These are phyloP conservation scores for Pterulicium gracile DNA, from an alignment of 1,284 basidiomycete genomes.

Conservation along the genomic window DNA sequence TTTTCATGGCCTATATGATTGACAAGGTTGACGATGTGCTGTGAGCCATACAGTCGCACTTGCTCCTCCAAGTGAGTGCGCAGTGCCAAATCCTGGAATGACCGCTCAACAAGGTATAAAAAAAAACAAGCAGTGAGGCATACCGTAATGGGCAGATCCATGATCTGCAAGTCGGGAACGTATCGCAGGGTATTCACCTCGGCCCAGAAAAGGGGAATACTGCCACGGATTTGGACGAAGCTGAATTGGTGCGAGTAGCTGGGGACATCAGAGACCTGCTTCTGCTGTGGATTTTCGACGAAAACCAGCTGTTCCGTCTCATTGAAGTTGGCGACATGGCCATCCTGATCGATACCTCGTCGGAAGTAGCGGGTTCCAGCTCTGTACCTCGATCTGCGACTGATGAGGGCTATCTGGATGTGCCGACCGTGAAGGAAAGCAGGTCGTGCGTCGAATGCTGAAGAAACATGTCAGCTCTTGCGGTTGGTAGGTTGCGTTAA, in stretches of 20 bases:
- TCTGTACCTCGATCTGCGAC: constrained; percentile 86
- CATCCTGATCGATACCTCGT: constrained; percentile 81
- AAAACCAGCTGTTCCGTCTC: constrained; percentile 92
- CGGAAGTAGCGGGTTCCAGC: constrained; percentile 97
- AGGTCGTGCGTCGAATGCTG: constrained; percentile 84
- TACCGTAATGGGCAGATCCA: constrained; percentile 84
- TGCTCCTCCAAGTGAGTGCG: constrained; percentile 71
- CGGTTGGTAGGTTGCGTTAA: constrained; percentile 6
- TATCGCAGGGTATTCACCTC: constrained; percentile 96
- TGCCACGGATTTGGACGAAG: constrained; percentile 91
- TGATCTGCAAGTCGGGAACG: constrained; percentile 94
- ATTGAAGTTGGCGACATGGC: constrained; percentile 85
- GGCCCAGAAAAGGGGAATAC: constrained; percentile 93
- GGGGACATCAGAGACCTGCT: constrained; percentile 29
- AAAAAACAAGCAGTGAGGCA: constrained; percentile 15
- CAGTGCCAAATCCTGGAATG: constrained; percentile 57
- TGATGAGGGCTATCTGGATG: constrained; percentile 82
- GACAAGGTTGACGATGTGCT: constrained; percentile 85
- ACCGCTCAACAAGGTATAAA: constrained; percentile 5
- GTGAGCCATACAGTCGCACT: constrained; percentile 69
- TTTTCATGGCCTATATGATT: constrained; percentile 94
- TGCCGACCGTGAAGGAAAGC: constrained; percentile 71
- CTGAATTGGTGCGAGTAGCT: constrained; percentile 58
- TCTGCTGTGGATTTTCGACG: constrained; percentile 44
- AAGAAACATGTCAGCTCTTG: constrained; percentile 9